Evolutionary conservation across 495 filamentous ascomycete genomes (phyloP).

Genomic region (Xylaria longipes): DNA sequence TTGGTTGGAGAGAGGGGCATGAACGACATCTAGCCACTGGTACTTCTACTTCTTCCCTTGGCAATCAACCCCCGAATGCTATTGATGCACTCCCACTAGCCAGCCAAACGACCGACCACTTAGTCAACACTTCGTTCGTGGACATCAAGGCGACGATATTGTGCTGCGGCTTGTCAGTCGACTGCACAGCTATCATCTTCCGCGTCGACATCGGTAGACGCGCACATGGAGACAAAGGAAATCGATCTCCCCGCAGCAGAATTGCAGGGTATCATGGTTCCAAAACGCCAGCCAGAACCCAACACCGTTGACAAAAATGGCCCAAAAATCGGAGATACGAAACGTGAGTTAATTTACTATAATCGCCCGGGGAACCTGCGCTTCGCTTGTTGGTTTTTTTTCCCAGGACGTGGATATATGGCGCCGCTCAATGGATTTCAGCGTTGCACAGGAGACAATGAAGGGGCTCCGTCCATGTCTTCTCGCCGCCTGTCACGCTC

Average conservation of each 20-base stretch:
- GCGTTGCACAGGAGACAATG: constrained; percentile 50
- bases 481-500: constrained; percentile 49
- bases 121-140: background rate
- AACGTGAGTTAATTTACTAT: background rate
- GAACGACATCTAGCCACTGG: background rate
- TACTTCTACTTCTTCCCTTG: background rate
- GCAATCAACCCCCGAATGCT: background rate
- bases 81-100: background rate
- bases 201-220: background rate
- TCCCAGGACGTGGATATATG: background rate
- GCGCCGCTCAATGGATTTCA: constrained; percentile 41
- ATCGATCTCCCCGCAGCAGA: constrained; percentile 32
- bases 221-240: background rate
- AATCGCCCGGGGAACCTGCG: background rate
- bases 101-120: background rate
- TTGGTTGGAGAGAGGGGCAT: background rate
- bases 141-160: background rate
- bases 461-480: constrained; percentile 54
- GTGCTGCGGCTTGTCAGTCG: background rate
- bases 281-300: constrained; percentile 33
- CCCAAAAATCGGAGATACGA: constrained; percentile 3
- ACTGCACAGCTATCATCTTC: constrained; percentile 2
- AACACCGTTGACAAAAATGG: constrained; percentile 24
- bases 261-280: constrained; percentile 37
- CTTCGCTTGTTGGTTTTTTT: background rate